Percentiles rank a stretch among this genome's conserved stretches.
Evolutionary conservation across 2,329 filamentous ascomycete genomes (phyloP).

Genomic region (Alternaria metachromatica): DNA sequence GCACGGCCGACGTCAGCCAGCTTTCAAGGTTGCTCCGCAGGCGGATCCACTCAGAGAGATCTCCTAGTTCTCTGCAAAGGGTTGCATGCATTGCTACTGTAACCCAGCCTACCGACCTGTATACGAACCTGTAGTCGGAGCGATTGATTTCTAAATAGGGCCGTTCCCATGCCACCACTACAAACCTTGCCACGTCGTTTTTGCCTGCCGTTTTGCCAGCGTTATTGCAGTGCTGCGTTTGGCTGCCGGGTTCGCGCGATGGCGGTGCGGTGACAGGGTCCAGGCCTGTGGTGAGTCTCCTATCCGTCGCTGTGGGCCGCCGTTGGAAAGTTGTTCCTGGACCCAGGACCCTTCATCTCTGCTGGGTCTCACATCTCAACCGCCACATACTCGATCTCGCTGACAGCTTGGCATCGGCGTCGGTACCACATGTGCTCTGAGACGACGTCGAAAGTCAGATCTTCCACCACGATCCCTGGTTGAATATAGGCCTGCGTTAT

Average conservation of each 20-base stretch:
- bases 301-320: slow-evolving; percentile 7
- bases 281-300: neutral
- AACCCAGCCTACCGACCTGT: neutral
- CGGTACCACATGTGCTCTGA: neutral
- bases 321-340: slow-evolving; percentile 9
- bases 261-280: slow-evolving; percentile 7
- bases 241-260: slow-evolving; percentile 1
- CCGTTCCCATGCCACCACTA: neutral
- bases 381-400: neutral
- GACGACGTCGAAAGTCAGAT: neutral
- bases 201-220: neutral
- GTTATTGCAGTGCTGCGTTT: neutral
- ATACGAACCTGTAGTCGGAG: neutral
- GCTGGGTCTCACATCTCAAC: neutral
- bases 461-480: neutral
- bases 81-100: slow-evolving; percentile 10
- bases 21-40: neutral
- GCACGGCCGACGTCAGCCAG: slow-evolving; percentile 20
- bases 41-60: slow-evolving; percentile 10
- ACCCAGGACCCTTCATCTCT: slow-evolving; percentile 13
- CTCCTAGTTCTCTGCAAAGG: neutral
- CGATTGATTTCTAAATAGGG: neutral
- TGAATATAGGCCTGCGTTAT: neutral
- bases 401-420: neutral
- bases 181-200: neutral